phyloP scores from a whole-genome alignment of 23 red algal species.

The Cyanidium caldarium region DNA sequence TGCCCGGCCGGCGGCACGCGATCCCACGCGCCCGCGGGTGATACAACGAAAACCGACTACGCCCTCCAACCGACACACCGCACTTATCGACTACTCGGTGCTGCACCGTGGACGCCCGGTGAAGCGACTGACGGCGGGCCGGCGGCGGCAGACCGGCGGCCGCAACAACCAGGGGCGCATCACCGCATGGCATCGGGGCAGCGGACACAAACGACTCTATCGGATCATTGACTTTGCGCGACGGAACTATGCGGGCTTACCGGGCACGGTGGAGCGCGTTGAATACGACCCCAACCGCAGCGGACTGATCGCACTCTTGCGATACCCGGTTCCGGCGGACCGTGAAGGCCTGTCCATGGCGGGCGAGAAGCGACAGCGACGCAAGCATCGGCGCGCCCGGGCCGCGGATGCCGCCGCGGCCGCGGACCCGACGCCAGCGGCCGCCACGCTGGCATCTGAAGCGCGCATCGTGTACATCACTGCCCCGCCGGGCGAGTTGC shows the following conservation, averaged over 20 bases:
- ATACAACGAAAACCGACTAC: slow-evolving; percentile 70
- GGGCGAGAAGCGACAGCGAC: background rate
- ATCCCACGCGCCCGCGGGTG: slow-evolving; percentile 48
- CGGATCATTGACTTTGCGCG: slow-evolving; percentile 85
- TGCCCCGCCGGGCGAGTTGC: background rate
- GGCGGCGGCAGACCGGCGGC: slow-evolving; percentile 32
- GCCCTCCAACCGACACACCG: slow-evolving; percentile 65
- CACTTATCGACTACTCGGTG: slow-evolving; percentile 57
- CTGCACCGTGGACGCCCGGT: slow-evolving; percentile 58
- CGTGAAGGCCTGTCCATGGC: no score
- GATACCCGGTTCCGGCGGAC: slow-evolving; percentile 23
- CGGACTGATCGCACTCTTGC: slow-evolving; percentile 56
- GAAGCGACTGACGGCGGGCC: slow-evolving; percentile 33
- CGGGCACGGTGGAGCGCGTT: slow-evolving; percentile 54
- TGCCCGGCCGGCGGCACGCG: background rate
- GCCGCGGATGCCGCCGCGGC: background rate
- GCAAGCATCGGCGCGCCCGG: no score
- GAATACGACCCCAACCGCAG: slow-evolving; percentile 93
- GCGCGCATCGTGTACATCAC: background rate
- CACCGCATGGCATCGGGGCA: slow-evolving; percentile 54
- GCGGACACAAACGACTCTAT: slow-evolving; percentile 79
- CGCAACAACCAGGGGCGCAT: slow-evolving; percentile 41
- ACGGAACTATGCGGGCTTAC: slow-evolving; percentile 32
- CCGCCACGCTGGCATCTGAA: no score
- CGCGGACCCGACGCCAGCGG: background rate